Base-by-base conservation (phyloP, 192 early-diverging fungal species). In the Mortierella antarctica region DNA sequence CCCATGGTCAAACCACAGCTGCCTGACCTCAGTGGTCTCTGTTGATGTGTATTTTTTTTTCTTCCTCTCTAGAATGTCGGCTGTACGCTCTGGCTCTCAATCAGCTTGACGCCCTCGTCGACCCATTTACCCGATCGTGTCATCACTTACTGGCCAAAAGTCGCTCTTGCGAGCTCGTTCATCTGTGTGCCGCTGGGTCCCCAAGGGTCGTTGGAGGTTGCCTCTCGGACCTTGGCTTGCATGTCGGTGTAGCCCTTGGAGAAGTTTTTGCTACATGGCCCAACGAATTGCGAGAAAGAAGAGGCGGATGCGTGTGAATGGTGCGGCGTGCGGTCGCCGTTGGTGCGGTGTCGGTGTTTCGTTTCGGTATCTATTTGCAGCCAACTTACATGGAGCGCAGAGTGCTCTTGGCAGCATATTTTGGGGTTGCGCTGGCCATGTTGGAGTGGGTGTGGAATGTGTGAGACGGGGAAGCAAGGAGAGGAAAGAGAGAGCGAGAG, bases 221-320 rank as follows among this genome's bases (percentile, higher is more conserved):
- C 94, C 61, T 90, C 85, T 60, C 92, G 89, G 58, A 97, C 96
- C 89, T 96, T 98, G 84, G 91, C 91, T 83, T 98, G 95, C 44
- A 96, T 92, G 73, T 97, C 95, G 59, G 93, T 89, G 82, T 96
- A 98, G 9, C 97, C 96, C 78, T 93, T 94, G 70, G 92, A 92
- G 83, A 93, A 94, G 84, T 96, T 96, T 88, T 96, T 96, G 65
- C 92, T 94, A 73, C 15, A 46, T 41, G 66, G 2, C 13, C 13
- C 14, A 67, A 64, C 11, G 40, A 18, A 2, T 6, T 17, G 67
- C 15, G 46, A n/a, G 17, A 69, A 65, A 11, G 39, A 73, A 70
- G 49, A 70, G 51, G 50, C 3, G 31, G 31, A 31, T 31, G 31
- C 31, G 31, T 31, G 31, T 31, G 31, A 31, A 31, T 31, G 31